Evolutionary conservation across 495 filamentous ascomycete species (phyloP).

Genomic region (Bathelium albidoporum): DNA sequence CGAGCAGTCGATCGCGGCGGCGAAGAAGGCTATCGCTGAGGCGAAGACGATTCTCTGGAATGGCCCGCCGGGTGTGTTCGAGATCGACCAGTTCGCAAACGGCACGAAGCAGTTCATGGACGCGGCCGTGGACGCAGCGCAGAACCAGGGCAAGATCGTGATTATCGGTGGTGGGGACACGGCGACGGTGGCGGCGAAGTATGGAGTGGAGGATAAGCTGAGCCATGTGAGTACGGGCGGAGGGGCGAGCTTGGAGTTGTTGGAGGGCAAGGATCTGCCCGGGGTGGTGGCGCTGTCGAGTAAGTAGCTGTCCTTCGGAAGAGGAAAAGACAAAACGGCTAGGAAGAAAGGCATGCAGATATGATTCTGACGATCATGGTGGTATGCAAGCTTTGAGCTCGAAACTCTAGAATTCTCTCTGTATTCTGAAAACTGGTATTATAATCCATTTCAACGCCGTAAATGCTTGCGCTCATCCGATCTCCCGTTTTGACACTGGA

Average conservation of each 20-base stretch:
- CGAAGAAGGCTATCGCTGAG: constrained; percentile 70
- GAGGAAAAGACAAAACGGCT: background rate
- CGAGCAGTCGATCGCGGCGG: constrained; percentile 72
- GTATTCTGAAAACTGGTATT: constrained; percentile 3
- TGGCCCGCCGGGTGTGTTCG: constrained; percentile 89
- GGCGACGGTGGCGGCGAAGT: constrained; percentile 95
- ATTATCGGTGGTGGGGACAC: constrained; percentile 99
- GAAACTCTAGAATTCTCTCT: constrained; percentile 6
- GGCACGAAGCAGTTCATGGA: constrained; percentile 87
- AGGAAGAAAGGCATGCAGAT: background rate
- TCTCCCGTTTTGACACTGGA: background rate
- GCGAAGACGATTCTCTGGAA: constrained; percentile 99
- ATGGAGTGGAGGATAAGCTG: constrained; percentile 87
- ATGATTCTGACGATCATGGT: constrained; percentile 4
- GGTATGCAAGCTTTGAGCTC: background rate
- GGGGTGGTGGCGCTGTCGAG: constrained; percentile 90
- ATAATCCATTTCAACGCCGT: background rate
- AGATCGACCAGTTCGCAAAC: constrained; percentile 85
- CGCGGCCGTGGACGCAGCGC: constrained; percentile 66
- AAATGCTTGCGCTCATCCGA: background rate
- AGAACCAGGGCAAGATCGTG: constrained; percentile 69
- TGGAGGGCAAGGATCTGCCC: constrained; percentile 95
- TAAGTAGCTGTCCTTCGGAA: constrained; percentile 44
- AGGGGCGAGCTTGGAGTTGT: constrained; percentile 86
- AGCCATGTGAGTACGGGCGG: constrained; percentile 97